Conservation (phyloP, 2,329 filamentous ascomycete genomes). For the Pestalotiopsis sp. region DNA sequence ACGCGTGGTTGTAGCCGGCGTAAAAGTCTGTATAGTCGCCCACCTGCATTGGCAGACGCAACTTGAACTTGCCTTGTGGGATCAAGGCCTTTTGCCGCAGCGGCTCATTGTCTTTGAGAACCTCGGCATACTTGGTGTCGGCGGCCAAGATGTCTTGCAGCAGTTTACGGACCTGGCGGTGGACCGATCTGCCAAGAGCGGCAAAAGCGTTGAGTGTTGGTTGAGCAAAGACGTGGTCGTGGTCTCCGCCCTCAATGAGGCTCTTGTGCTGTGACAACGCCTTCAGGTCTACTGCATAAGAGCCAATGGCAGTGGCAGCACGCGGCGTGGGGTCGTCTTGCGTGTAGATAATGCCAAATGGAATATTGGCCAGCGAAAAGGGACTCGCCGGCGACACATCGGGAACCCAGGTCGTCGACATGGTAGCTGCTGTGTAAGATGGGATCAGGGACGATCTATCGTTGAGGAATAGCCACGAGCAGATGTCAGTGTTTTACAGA, state of each 20-base stretch:
- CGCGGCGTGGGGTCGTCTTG: conserved; percentile 54
- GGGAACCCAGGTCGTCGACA: conserved; percentile 28
- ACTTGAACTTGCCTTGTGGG: conserved; percentile 57
- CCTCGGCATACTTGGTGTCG: conserved; percentile 57
- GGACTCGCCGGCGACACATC: conserved; percentile 35
- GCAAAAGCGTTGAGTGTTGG: conserved; percentile 74
- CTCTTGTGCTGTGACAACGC: conserved; percentile 27
- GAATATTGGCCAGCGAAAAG: conserved; percentile 79
- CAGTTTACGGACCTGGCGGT: conserved; percentile 67
- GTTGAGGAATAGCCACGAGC: not conserved
- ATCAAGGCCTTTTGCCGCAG: conserved; percentile 61
- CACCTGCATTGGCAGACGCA: conserved; percentile 74
- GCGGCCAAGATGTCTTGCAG: conserved; percentile 67
- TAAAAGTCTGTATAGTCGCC: conserved; percentile 88
- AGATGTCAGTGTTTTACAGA: not conserved
- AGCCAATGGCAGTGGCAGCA: conserved; percentile 71
- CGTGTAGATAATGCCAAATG: conserved; percentile 79
- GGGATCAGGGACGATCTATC: not conserved
- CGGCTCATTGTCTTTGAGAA: conserved; percentile 62
- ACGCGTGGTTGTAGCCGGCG: conserved; percentile 76
- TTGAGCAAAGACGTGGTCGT: conserved; percentile 59
- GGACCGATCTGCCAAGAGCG: conserved; percentile 65
- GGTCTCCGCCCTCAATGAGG: conserved; percentile 23
- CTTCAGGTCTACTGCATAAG: conserved; percentile 69
- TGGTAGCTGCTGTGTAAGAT: not conserved